phyloP scores from a whole-genome alignment of 192 early-diverging fungal species.

The Mortierella antarctica region DNA sequence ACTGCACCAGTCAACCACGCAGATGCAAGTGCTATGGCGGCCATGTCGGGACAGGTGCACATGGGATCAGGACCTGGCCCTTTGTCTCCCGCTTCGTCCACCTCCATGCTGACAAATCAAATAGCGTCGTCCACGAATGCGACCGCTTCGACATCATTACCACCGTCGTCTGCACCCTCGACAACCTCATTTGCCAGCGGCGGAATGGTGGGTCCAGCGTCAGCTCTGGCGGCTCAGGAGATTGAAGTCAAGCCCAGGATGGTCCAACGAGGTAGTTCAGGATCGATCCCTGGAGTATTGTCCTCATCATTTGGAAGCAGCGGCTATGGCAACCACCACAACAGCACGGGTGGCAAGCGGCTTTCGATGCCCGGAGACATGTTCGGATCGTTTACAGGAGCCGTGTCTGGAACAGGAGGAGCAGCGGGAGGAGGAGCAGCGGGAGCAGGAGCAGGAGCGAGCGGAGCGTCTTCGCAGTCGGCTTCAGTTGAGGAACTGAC shows the following conservation, averaged over 20 bases:
- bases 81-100: conserved; percentile 3
- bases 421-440: no score
- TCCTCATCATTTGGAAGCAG: background rate
- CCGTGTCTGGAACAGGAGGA: background rate
- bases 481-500: conserved; percentile 47
- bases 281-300: conserved; percentile 24
- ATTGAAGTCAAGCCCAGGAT: conserved; percentile 33
- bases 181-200: background rate
- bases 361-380: conserved; percentile 37
- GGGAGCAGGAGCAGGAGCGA: background rate
- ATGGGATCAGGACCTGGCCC: background rate
- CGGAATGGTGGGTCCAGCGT: conserved; percentile 8
- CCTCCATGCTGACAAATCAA: conserved; percentile 21
- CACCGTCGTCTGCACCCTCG: background rate
- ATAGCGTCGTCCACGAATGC: background rate
- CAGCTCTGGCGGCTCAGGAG: background rate
- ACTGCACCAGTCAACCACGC: background rate
- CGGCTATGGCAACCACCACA: no score
- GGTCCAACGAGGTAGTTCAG: conserved; percentile 32
- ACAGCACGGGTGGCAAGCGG: conserved; percentile 1
- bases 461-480: background rate
- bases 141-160: conserved; percentile 5
- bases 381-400: background rate
- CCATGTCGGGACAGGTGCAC: background rate
- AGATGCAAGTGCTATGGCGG: conserved; percentile 5